Base-by-base conservation (phyloP, 73 alveolate genomes). In the Loxodes magnus region DNA sequence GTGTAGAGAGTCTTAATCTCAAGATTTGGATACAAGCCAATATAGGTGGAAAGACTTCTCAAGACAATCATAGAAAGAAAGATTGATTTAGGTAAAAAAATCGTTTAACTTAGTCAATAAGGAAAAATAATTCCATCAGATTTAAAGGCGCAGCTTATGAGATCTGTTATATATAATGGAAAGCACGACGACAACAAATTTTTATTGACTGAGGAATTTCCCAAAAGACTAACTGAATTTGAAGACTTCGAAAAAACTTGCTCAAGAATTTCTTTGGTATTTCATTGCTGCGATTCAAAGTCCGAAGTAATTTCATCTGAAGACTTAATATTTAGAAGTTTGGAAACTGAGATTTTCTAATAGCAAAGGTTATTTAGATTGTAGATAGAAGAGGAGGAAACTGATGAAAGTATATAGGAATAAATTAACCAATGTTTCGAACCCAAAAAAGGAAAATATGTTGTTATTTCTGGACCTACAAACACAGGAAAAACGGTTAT, bases 121-220 rank as follows among this genome's bases (percentile, higher is more conserved):
- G 88, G 82, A 5, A 74, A 74, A 36, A 67, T 74, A 33, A 71
- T 74, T 46, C 82, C 88, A 2, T 75, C 76, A 9, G 73, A 67
- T 14, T 35, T 52, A 63, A 57, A 58, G 0, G 79, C 67, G 24
- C 56, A 57, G 26, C 48, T 74, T 69, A 67, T 74, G 21, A 48
- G 73, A 31, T 54, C 56, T 38, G 43, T 67, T 50, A 56, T 74
- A 41, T 74, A 74, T 59, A 20, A 56, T 15, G 82, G 82, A 16
- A 43, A 60, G 25, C 31, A 23, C 31, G 27, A 43, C 34, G 58
- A 51, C 34, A 34, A 43, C 43, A 67, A 67, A 34, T 74, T 74
- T 59, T 37, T 65, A 17, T 51, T 74, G 0, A 39, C 64, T 14
- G 56, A 62, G 1, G 17, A 21, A 12, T 74, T 67, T 70, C 88